Base-by-base conservation (phyloP, 169 alveolate genomes). In the Plasmodium inui region DNA sequence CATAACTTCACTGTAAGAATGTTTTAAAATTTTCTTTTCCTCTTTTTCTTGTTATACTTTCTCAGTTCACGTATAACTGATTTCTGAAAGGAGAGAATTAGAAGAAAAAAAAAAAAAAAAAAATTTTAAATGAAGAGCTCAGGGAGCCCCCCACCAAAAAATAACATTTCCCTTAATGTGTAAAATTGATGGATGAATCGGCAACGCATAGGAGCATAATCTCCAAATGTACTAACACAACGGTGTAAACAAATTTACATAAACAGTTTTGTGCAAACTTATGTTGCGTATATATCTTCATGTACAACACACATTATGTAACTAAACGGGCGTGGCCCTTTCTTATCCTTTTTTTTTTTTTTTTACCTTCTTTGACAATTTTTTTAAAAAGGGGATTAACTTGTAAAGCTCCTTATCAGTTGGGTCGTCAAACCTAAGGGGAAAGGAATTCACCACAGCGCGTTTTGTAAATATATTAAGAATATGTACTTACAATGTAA, bases 371-470 rank as follows among this genome's bases (percentile, higher is more conserved):
- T 39, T 90, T 39, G 96, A 92, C 19, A 94, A 81, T 78, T 89
- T 95, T 41, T 86, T 94, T 53, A 97, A 92, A 37, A 97, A 92
- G 10, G 98, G 98, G 26, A 97, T 88, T 37, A 97, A 83, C 83
- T 97, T 97, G 79, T 82, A 92, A 30, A 97, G 93, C 83, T 97
- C 98, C n/a, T 92, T 88, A 82, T 97, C 99, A 14, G 44, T 85
- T 41, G 95, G 95, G 74, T 97, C 98, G 79, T 96, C 97, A 93
- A 96, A 97, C 97, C 97, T 96, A 93, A 72, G 26, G 37, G 37
- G 79, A 3, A 89, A 50, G 61, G 22, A 61, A 71, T 9, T 80
- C 32, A 74, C 26, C 50, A 50, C 37, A 17, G 37, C 34, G 34
- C 32, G 22, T 28, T 57, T 57, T 78, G 32, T 22, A 80, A n/a